Base-by-base conservation (phyloP, 148 eudicot species). In the Vaccinium vitisidaea region DNA sequence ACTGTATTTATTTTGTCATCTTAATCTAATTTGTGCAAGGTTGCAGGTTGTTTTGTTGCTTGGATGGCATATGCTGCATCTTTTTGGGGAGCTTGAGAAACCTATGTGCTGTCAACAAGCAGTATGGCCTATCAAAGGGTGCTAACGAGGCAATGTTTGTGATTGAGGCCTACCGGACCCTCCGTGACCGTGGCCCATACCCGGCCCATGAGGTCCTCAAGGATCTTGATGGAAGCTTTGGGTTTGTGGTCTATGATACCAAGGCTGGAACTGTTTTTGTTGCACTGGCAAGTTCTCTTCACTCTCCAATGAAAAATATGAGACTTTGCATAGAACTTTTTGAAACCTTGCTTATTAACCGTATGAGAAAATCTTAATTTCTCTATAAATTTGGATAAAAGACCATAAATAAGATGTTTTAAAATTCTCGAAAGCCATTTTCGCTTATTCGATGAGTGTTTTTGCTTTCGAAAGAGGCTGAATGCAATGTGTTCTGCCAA, bases 121-220 rank as follows among this genome's bases (percentile, higher is more conserved):
- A 94, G 79, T 95, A 95, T 88, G 98, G 96, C 0, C 88, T 95
- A 4, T 86, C 92, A 23, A 95, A 94, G 90, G 73, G 80, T 56
- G 92, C 88, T 46, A 94, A 93, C 77, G 98, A 95, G 87, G 94
- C 98, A 49, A 92, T 91, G 92, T 89, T 91, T 82, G 93, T 90
- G 5, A 90, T 92, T 15, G 94, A 95, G 82, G 98, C 98, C 23
- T 95, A 95, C 84, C 88, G 92, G 81, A 95, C 98, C 69, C 98
- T 95, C 79, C 90, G 98, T 1, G 98, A 95, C 87, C 91, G 98
- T 1, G 94, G 98, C 43, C 98, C 98, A 6, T 92, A 93, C 90
- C 98, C 98, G 82, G 98, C 92, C 81, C 92, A 95, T 80, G 92
- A 88, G 84, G 98, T 95, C 81, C 90, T 95, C 70, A 91, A 88